A percentile compares a stretch with the other conserved stretches of the same genome.
Evolutionary conservation across 2,329 filamentous ascomycete genomes (phyloP).

Genomic region (Uncinocarpus reesii): DNA sequence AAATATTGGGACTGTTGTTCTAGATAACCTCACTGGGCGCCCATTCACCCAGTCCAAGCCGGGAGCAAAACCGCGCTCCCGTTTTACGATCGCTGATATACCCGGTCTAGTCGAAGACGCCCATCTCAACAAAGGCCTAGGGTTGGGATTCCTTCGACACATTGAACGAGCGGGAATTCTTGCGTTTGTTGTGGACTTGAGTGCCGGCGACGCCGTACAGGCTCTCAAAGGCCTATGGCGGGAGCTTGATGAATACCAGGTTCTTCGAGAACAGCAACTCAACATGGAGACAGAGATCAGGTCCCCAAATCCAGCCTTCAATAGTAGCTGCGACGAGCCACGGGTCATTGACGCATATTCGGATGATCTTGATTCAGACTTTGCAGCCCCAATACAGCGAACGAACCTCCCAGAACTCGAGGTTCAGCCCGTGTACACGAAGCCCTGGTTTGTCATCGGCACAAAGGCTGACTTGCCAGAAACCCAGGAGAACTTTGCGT

Average conservation of each 20-base stretch:
- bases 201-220: conserved; percentile 63
- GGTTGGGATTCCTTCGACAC: conserved; percentile 83
- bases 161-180: conserved; percentile 88
- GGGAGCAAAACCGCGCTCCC: conserved; percentile 52
- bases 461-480: conserved; percentile 79
- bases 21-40: conserved; percentile 75
- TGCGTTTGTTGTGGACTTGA: conserved; percentile 85
- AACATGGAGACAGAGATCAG: conserved; percentile 23
- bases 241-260: conserved; percentile 82
- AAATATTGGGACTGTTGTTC: conserved; percentile 88
- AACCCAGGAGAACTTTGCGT: conserved; percentile 66
- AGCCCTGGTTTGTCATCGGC: conserved; percentile 93
- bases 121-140: conserved; percentile 81
- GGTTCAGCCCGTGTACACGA: conserved; percentile 68
- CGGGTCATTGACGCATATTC: conserved; percentile 13
- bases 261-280: conserved; percentile 63
- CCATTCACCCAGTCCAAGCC: conserved; percentile 45
- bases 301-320: not conserved
- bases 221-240: conserved; percentile 77
- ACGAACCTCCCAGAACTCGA: conserved; percentile 13
- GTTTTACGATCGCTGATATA: conserved; percentile 91
- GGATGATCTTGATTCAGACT: conserved; percentile 7
- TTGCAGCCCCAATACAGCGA: not conserved
- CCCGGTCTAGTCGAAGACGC: conserved; percentile 87
- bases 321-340: conserved; percentile 12